Evolutionary conservation across 345 rosid species (phyloP).

Genomic region (Reutealis trisperma): DNA sequence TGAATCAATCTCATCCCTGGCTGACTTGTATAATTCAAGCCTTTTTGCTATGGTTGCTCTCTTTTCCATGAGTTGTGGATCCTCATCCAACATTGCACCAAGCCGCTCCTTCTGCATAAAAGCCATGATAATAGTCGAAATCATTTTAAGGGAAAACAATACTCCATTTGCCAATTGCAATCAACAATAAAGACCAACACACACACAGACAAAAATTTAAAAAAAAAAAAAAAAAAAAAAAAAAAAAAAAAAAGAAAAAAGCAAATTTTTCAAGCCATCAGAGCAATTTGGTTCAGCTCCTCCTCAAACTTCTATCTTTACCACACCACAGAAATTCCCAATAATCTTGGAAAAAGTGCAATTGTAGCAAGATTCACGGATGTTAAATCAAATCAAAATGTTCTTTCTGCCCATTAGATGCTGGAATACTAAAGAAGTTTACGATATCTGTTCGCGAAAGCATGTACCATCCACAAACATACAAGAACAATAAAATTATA

Average conservation of each 20-base stretch:
- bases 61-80: conserved; percentile 92
- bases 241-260: not conserved
- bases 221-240: not conserved
- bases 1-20: conserved; percentile 91
- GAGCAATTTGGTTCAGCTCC: too few relatives aligned
- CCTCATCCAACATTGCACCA: conserved; percentile 93
- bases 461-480: not conserved
- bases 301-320: too few relatives aligned
- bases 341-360: too few relatives aligned
- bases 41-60: conserved; percentile 73
- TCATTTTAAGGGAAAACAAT: not conserved
- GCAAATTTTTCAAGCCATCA: too few relatives aligned
- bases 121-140: not conserved
- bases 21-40: conserved; percentile 92
- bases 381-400: too few relatives aligned
- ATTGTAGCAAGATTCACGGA: too few relatives aligned
- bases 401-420: too few relatives aligned
- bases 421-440: too few relatives aligned
- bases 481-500: not conserved
- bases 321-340: too few relatives aligned
- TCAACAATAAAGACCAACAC: not conserved
- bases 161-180: not conserved
- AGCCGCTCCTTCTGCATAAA: conserved; percentile 77
- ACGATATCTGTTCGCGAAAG: not conserved
- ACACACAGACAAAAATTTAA: too few relatives aligned